These are phyloP conservation scores for Platismatia glauca DNA, from an alignment of 495 filamentous ascomycete genomes.

Conservation along the genomic window DNA sequence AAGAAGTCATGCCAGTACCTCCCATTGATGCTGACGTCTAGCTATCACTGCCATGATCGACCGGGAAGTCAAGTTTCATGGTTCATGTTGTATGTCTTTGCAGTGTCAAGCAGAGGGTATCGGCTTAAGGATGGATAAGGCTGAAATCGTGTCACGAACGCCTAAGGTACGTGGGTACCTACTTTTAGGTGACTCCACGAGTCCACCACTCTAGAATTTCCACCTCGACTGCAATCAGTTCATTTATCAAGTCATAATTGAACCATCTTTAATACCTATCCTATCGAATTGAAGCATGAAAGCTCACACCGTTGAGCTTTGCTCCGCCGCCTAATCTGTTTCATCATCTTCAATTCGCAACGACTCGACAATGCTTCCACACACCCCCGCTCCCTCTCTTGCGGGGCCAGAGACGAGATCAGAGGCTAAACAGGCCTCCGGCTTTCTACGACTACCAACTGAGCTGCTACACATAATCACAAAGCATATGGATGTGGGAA, in stretches of 20 bases:
- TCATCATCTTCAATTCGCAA: not conserved
- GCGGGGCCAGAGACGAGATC: not conserved
- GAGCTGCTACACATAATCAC: conserved; percentile 21
- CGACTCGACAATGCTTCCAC: not conserved
- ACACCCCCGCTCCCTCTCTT: not conserved
- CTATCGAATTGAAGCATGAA: not conserved
- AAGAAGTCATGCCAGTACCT: not conserved
- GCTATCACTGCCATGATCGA: not conserved
- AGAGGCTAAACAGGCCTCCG: not conserved
- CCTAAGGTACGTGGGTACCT: too few relatives aligned
- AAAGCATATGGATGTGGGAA: conserved; percentile 20
- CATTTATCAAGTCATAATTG: not conserved
- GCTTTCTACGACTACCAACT: conserved; percentile 16
- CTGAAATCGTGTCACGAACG: not conserved
- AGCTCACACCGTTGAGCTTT: not conserved
- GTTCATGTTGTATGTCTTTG: too few relatives aligned
- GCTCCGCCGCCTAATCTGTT: not conserved
- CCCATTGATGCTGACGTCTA: too few relatives aligned
- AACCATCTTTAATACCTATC: not conserved
- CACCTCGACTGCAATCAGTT: not conserved
- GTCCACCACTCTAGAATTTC: too few relatives aligned
- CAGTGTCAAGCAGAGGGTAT: not conserved
- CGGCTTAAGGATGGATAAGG: not conserved
- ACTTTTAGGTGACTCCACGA: too few relatives aligned
- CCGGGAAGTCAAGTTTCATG: too few relatives aligned